Conservation (phyloP, 768 basidiomycete species). For the Butyriboletus loyo region DNA sequence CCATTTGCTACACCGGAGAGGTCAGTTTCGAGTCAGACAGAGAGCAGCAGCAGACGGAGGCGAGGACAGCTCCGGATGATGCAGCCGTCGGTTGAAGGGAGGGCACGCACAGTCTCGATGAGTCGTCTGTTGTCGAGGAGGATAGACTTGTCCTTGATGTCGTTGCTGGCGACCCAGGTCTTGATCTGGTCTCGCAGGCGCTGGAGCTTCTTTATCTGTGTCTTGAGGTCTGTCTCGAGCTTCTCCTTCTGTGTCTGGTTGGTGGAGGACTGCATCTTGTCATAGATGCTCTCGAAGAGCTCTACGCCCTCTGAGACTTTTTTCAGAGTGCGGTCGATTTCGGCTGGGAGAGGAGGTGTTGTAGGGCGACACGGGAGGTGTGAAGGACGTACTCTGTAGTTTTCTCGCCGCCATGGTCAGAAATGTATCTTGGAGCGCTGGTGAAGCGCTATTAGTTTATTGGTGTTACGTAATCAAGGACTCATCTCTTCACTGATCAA, state of each 20-base stretch:
- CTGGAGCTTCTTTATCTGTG: slow-evolving; percentile 96
- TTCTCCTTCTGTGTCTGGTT: slow-evolving; percentile 99
- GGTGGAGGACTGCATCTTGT: slow-evolving; percentile 95
- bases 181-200: slow-evolving; percentile 84
- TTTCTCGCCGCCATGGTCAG: slow-evolving; percentile 82
- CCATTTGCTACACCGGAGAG: slow-evolving; percentile 84
- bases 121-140: slow-evolving; percentile 91
- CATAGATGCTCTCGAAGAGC: slow-evolving; percentile 92
- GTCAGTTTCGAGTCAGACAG: slow-evolving; percentile 2
- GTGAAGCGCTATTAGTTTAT: background rate
- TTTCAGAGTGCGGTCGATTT: slow-evolving; percentile 98
- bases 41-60: slow-evolving; percentile 13
- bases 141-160: slow-evolving; percentile 97
- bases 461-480: slow-evolving; percentile 23
- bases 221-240: slow-evolving; percentile 91
- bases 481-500: too few species aligned
- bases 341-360: slow-evolving; percentile 52
- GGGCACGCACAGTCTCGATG: slow-evolving; percentile 85
- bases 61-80: background rate
- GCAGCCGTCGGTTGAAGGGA: background rate
- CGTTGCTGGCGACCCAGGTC: slow-evolving; percentile 95
- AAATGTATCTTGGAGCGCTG: background rate
- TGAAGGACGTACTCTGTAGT: slow-evolving; percentile 64
- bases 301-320: slow-evolving; percentile 95
- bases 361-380: background rate